Evolutionary conservation across 257 asterid genomes (phyloP), one percentile per base, ranked within the genome.

Genomic region (Cruciata laevipes): DNA sequence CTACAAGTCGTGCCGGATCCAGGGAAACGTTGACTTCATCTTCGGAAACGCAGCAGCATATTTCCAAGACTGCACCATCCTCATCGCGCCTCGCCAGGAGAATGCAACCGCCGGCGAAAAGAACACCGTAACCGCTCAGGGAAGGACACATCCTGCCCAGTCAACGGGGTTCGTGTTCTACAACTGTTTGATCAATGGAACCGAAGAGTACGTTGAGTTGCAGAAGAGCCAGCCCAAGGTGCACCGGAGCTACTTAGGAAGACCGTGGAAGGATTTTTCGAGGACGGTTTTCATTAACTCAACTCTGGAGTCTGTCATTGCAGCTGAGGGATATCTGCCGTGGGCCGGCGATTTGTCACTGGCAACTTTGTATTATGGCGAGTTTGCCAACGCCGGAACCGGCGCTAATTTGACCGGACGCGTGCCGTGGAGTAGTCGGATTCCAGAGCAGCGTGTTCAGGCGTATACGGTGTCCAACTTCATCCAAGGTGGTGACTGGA

Each of bases 211-310:
- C 70, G 75, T 79, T 83, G 74, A 23, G 3, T 63, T 81, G 82
- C 82, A 84, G 30, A 25, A 65, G n/a, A 74, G 81, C 40, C 78
- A 82, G 44, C 85, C 85, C 9, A 61, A 49, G 2, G 75, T 65
- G 14, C 87, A 84, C 35, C 69, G 62, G 57, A 76, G 71, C 66
- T 79, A 24, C 71, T 76, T 84, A 0, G 89, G 89, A 12, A 81
- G 89, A 76, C 89, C 87, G 2, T 84, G 89, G 89, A 84, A 79
- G 63, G 83, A 73, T 66, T 84, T 71, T 33, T 79, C 87, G 0
- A 79, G 87, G 78, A 80, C 89, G 10, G 81, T 84, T 30, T 73
- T 69, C 31, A 61, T 82, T 18, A 65, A 71, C 0, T 84, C 82
- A 32, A 74, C 70, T 7, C 20, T 84, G 49, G 86, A 74, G 63